A percentile compares a stretch with the other conserved stretches of the same genome.
phyloP scores from a whole-genome alignment of 768 basidiomycete species.

The Sporobolomyces phaffii region DNA sequence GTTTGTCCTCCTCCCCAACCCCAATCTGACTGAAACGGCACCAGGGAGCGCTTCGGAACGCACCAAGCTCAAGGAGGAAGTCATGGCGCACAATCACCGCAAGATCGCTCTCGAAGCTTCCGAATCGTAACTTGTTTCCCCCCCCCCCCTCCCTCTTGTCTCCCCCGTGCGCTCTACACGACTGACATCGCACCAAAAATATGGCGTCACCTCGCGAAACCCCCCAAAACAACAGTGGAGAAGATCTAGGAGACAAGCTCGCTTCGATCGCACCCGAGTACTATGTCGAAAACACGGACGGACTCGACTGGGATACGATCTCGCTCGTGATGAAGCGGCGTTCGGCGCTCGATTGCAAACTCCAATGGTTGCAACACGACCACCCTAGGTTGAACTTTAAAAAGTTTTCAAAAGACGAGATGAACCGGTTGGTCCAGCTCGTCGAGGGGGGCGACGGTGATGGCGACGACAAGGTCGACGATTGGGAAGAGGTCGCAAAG shows the following conservation, averaged over 20 bases:
- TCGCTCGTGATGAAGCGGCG: slow-evolving; percentile 22
- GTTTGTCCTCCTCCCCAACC: no score
- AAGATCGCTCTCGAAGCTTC: slow-evolving; percentile 8
- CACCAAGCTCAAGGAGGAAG: slow-evolving; percentile 16
- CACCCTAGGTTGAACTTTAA: slow-evolving; percentile 18
- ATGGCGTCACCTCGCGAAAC: no score
- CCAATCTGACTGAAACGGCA: no score
- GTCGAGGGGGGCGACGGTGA: neutral
- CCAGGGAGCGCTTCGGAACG: slow-evolving; percentile 24
- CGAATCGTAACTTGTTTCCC: neutral
- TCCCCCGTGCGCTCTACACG: neutral
- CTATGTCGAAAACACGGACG: slow-evolving; percentile 12
- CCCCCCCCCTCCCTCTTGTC: neutral
- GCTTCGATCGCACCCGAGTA: neutral
- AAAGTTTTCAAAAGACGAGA: slow-evolving; percentile 24
- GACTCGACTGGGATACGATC: slow-evolving; percentile 28
- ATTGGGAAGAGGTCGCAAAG: slow-evolving; percentile 27
- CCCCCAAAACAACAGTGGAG: slow-evolving; percentile 3
- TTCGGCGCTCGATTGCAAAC: slow-evolving; percentile 15
- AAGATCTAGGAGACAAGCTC: neutral
- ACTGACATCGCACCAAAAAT: no score
- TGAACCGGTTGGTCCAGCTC: neutral
- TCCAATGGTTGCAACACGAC: slow-evolving; percentile 35
- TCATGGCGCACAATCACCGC: slow-evolving; percentile 27
- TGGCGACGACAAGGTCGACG: no score